Conservation (phyloP, 2,329 filamentous ascomycete genomes). For the Fusarium phyllophilum region DNA sequence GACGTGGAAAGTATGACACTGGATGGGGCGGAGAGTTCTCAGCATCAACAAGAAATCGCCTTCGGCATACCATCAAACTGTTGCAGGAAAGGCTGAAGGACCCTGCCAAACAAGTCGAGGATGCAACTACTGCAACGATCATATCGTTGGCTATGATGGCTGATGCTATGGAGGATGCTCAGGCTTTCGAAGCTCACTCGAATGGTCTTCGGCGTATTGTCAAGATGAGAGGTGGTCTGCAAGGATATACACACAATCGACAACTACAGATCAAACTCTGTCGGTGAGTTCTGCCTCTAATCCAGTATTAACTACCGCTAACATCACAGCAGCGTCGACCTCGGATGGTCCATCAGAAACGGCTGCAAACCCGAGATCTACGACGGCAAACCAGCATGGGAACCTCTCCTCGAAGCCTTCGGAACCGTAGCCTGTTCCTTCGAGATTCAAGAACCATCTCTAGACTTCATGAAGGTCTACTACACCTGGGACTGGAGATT, state of each 20-base stretch:
- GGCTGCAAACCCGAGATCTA: conserved; percentile 42
- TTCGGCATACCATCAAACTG: conserved; percentile 30
- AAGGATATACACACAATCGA: conserved; percentile 36
- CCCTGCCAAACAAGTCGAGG: conserved; percentile 18
- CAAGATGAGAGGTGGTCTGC: conserved; percentile 41
- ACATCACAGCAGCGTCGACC: conserved; percentile 35
- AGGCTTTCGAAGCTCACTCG: conserved; percentile 36
- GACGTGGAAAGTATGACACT: not conserved
- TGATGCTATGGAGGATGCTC: conserved; percentile 29
- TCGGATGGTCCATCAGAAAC: conserved; percentile 42
- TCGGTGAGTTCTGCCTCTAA: conserved; percentile 27
- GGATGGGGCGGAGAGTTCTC: conserved; percentile 21
- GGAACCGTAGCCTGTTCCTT: not conserved
- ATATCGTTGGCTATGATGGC: conserved; percentile 39
- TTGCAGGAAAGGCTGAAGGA: conserved; percentile 35
- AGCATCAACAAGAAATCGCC: conserved; percentile 4
- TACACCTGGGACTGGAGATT: conserved; percentile 38
- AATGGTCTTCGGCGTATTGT: conserved; percentile 42
- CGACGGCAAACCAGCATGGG: conserved; percentile 32
- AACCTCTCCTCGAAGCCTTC: conserved; percentile 11
- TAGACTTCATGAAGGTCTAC: conserved; percentile 15
- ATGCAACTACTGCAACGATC: conserved; percentile 36
- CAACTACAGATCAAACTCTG: conserved; percentile 45
- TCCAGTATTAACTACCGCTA: not conserved
- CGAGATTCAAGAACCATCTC: not conserved